Evolutionary conservation across 129 eudicot genomes (phyloP), one percentile per base, ranked within the genome.

Genomic region (Calendula officinalis): DNA sequence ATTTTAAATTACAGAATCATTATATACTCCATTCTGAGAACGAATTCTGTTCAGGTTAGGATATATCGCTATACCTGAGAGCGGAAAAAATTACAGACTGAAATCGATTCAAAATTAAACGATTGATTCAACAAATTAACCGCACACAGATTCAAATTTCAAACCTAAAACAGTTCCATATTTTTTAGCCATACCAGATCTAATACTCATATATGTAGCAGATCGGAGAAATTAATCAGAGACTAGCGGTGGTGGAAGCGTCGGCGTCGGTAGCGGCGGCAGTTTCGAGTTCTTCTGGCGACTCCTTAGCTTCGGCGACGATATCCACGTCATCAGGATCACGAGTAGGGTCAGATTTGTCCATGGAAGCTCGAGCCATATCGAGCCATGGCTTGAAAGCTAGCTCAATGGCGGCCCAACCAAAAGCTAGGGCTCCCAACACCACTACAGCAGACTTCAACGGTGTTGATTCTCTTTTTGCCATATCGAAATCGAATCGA

Each of bases 341-440:
- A 38, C 55, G 56, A 16, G 76, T 54, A 2, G 89, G 89, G 55
- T 84, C 94, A 9, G 95, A 83, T 49, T 86, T 84, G 50, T 74
- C 72, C 70, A 83, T 74, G 71, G 89, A 82, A 16, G 83, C 32
- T 22, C 97, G 91, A 47, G 84, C 91, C 70, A 78, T 80, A 3
- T 46, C 76, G 66, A 91, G 90, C 82, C 77, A 80, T 3, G 97
- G 97, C 79, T 91, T 91, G 67, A 84, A 60, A 7, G 95, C 95
- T 5, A 91, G 48, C 85, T 91, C 97, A 0, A 91, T 82, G 40
- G 97, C 82, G 2, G 87, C 78, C 95, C 95, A 91, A 12, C 87
- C 90, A 49, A 47, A 75, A 36, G 90, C 97, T 67, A 91, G 77
- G 54, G 95, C 95, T 71, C 90, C 92, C 4, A 82, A 6, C 22